Conservation (phyloP, 495 filamentous ascomycete species). For the Tuber umbilicatum region DNA sequence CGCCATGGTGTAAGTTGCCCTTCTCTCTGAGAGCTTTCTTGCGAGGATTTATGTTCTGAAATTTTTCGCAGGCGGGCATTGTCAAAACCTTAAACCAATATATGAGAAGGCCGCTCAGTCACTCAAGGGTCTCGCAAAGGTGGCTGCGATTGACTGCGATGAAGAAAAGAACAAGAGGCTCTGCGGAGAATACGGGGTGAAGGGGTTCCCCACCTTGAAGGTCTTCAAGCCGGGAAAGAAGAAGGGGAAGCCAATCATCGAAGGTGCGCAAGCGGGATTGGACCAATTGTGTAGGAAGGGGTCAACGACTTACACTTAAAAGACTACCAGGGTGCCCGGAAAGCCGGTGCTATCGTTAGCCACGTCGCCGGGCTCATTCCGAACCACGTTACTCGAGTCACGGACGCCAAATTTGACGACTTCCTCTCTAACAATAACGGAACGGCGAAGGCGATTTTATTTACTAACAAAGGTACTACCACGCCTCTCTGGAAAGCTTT, state of each 20-base stretch:
- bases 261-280: slow-evolving; percentile 43
- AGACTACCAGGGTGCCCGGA: slow-evolving; percentile 82
- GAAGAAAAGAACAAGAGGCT: slow-evolving; percentile 87
- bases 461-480: slow-evolving; percentile 88
- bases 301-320: slow-evolving; percentile 6
- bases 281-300: neutral
- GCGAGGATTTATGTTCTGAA: slow-evolving; percentile 9
- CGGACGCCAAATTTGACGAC: slow-evolving; percentile 68
- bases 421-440: slow-evolving; percentile 70
- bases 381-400: slow-evolving; percentile 77
- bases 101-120: slow-evolving; percentile 90
- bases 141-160: slow-evolving; percentile 92
- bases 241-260: slow-evolving; percentile 69
- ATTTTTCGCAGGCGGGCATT: slow-evolving; percentile 93
- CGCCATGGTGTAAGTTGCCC: slow-evolving; percentile 39
- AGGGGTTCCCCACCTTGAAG: slow-evolving; percentile 96
- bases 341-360: slow-evolving; percentile 78
- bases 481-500: slow-evolving; percentile 74
- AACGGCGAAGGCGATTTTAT: slow-evolving; percentile 78
- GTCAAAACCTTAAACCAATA: slow-evolving; percentile 86
- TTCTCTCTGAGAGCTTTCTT: slow-evolving; percentile 1
- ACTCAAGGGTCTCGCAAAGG: slow-evolving; percentile 83
- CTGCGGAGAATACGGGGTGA: slow-evolving; percentile 79
- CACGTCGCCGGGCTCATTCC: slow-evolving; percentile 79
- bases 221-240: slow-evolving; percentile 81